Evolutionary conservation across 306 rosid species (phyloP).

Genomic region (Cicer judaicum): DNA sequence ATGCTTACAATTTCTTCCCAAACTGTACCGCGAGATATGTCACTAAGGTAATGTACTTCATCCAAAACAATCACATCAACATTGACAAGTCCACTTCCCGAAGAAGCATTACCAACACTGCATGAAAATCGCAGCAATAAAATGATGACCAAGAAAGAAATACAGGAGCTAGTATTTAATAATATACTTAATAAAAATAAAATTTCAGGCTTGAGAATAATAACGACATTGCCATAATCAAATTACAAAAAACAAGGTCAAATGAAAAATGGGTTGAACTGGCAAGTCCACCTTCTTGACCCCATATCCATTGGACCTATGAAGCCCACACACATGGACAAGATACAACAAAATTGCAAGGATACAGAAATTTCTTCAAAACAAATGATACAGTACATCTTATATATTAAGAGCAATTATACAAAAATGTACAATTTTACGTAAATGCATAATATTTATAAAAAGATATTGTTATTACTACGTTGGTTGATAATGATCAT

Average conservation of each 20-base stretch:
- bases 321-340: background rate
- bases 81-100: constrained; percentile 75
- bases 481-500: background rate
- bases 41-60: constrained; percentile 98
- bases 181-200: constrained; percentile 6
- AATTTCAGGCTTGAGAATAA: constrained; percentile 35
- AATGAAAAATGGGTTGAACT: constrained; percentile 22
- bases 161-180: constrained; percentile 17
- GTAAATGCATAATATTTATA: background rate
- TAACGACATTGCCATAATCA: constrained; percentile 17
- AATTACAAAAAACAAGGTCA: constrained; percentile 23
- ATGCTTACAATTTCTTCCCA: constrained; percentile 96
- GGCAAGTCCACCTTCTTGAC: constrained; percentile 26
- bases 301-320: background rate
- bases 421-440: background rate
- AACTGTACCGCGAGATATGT: constrained; percentile 94
- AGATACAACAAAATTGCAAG: background rate
- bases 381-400: background rate
- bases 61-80: constrained; percentile 96
- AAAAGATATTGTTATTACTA: background rate
- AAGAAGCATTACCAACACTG: constrained; percentile 90
- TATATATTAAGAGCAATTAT: background rate
- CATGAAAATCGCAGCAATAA: constrained; percentile 41
- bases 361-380: background rate
- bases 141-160: constrained; percentile 22